phyloP scores from a whole-genome alignment of 805 yeast species.

The Priceomyces carsonii region DNA sequence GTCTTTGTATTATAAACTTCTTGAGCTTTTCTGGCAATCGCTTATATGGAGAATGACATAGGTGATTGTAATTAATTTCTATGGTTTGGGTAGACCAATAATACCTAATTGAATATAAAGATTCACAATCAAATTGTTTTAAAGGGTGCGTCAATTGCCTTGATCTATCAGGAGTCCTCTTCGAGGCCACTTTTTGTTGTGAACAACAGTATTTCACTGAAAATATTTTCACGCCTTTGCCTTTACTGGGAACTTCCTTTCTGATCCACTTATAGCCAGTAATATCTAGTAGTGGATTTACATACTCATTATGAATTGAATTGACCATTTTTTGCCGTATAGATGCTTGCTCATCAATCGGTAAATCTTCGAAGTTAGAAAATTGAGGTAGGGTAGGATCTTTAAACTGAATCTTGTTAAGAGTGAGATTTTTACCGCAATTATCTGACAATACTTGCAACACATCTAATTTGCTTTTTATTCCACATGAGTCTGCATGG shows the following conservation, averaged over 20 bases:
- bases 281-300: conserved; percentile 14
- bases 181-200: conserved; percentile 11
- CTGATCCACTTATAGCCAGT: conserved; percentile 19
- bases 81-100: conserved; percentile 14
- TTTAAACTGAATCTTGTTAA: conserved; percentile 6
- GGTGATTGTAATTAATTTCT: conserved; percentile 15
- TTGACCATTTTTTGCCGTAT: conserved; percentile 9
- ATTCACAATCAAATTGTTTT: conserved; percentile 16
- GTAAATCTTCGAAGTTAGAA: background rate
- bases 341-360: conserved; percentile 1
- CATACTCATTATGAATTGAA: conserved; percentile 15
- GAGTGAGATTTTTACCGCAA: conserved; percentile 1
- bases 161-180: conserved; percentile 6
- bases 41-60: conserved; percentile 15
- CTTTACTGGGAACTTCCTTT: conserved; percentile 18
- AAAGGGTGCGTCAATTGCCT: conserved; percentile 17
- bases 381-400: conserved; percentile 7
- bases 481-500: conserved; percentile 2
- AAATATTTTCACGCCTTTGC: conserved; percentile 17
- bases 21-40: conserved; percentile 17
- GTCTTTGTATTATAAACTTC: conserved; percentile 15
- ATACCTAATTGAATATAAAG: conserved; percentile 15
- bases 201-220: conserved; percentile 18
- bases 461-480: conserved; percentile 4
- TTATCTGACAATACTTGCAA: conserved; percentile 8